Evolutionary conservation across 169 alveolate species (phyloP).

Genomic region (Cryptosporidium felis): DNA sequence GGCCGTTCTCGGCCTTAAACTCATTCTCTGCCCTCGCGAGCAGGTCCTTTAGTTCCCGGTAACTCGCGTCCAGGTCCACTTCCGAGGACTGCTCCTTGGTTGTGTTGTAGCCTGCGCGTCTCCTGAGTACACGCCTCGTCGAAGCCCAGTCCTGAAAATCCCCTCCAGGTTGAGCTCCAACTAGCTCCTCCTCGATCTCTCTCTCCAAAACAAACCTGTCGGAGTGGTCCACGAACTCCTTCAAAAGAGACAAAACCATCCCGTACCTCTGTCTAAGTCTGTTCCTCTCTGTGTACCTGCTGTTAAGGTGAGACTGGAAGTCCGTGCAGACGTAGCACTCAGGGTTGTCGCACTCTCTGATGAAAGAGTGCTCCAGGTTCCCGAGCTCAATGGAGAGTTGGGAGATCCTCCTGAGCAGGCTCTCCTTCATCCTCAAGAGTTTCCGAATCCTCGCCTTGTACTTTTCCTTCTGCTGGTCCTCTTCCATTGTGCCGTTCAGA

Average conservation of each 20-base stretch:
- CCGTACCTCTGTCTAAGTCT: neutral
- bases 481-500: neutral
- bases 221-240: conserved; percentile 53
- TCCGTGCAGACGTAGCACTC: conserved; percentile 14
- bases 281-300: conserved; percentile 5
- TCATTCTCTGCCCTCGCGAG: neutral
- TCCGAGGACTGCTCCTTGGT: neutral
- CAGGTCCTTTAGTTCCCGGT: conserved; percentile 3
- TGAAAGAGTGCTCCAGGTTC: neutral
- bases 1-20: too few species aligned
- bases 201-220: conserved; percentile 12
- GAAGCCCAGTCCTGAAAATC: neutral
- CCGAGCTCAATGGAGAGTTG: neutral
- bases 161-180: neutral
- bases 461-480: conserved; percentile 19
- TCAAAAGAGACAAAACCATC: neutral
- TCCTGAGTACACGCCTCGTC: neutral
- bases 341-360: conserved; percentile 11
- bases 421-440: conserved; percentile 16
- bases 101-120: conserved; percentile 8
- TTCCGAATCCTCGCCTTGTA: conserved; percentile 30
- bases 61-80: neutral
- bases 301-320: conserved; percentile 31
- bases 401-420: neutral
- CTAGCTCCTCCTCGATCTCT: too few species aligned